These are phyloP conservation scores for Suillus subluteus DNA, from an alignment of 768 basidiomycete species.

Conservation along the genomic window DNA sequence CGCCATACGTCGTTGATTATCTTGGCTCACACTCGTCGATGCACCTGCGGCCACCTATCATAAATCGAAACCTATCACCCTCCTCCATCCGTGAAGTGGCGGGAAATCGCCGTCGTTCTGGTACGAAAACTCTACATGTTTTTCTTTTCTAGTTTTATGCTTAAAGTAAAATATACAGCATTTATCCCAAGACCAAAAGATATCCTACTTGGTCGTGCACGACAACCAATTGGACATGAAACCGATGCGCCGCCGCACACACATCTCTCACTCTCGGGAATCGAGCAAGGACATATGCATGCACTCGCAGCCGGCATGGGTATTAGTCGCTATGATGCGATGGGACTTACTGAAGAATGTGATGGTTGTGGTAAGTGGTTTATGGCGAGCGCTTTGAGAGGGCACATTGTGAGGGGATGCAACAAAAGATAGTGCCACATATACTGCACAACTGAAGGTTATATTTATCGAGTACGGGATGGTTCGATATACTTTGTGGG, in stretches of 20 bases:
- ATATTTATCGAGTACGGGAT: neutral
- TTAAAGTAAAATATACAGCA: no score
- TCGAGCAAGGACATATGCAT: neutral
- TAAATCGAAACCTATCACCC: neutral
- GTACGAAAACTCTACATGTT: neutral
- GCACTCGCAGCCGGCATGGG: constrained; percentile 1
- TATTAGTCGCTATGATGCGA: constrained; percentile 1
- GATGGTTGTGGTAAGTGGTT: constrained; percentile 3
- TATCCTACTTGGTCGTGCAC: constrained; percentile 5
- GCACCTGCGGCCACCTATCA: neutral
- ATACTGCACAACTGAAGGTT: neutral
- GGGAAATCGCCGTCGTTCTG: neutral
- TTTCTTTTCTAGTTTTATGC: no score
- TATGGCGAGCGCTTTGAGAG: constrained; percentile 1
- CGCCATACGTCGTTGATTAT: neutral
- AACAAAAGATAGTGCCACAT: neutral
- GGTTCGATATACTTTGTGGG: neutral
- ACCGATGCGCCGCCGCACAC: neutral
- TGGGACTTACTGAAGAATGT: neutral
- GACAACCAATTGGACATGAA: neutral
- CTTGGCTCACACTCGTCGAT: neutral
- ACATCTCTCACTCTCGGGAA: neutral
- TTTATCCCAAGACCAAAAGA: neutral
- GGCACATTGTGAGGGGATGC: neutral
- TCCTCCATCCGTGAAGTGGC: neutral